Evolutionary conservation across 148 eudicot genomes (phyloP), one percentile per base, ranked within the genome.

Genomic region (Rhododendron vialii): DNA sequence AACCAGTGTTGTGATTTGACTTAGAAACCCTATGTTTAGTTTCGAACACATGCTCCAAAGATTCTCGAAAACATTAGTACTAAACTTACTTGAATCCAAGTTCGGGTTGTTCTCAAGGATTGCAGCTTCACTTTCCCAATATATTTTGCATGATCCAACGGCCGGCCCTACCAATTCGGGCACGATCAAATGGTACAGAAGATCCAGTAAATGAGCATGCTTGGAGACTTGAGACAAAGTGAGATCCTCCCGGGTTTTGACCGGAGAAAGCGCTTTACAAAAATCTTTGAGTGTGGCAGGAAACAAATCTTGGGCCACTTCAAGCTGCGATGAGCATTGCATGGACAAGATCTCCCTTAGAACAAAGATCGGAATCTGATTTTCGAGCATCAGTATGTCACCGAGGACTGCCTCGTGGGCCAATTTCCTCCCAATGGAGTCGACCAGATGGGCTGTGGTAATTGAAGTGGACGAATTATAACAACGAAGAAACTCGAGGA

Each of bases 121-220:
- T 50, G 48, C 14, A 14, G 1, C 45, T n/a, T 20, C 61, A 13
- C 13, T 17, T 74, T 30, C 1, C 59, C 84, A 11, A 12, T 11
- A 50, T 50, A 50, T 12, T 1, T 50, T 50, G 55, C 55, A 50
- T 11, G 13, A 3, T 50, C 9, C 15, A 9, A 50, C 3, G 15
- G 2, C 48, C 11, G 9, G 9, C 53, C 53, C 53, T 8, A 41
- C 86, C 7, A 86, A 50, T 38, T 82, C 78, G 0, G 92, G 92
- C 48, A 92, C 87, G 0, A 87, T 89, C 79, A 88, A 55, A 47
- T 88, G 84, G 87, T 94, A 92, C 41, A 92, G 82, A 24, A 93
- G 79, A 38, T 90, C 96, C 28, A 93, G 82, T 84, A 94, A 82
- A 84, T 92, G 96, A 1, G 87, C 73, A 74, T 59, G 81, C 22